Base-by-base conservation (phyloP, 495 filamentous ascomycete species). In the Platismatia glauca region DNA sequence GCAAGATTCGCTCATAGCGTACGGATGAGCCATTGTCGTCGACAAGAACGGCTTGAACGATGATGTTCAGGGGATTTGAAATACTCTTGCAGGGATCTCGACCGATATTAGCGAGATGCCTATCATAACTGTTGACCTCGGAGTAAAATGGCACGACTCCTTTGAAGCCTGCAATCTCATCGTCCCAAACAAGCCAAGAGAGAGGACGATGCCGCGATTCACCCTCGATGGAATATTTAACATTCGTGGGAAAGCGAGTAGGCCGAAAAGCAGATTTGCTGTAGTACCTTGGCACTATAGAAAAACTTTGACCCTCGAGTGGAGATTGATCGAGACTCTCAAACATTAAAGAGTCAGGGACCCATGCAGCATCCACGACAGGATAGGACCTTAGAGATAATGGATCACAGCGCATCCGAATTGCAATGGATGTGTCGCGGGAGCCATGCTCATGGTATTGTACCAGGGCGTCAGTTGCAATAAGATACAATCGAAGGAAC, bases 181-280 rank as follows among this genome's bases (percentile, higher is more conserved):
- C 29, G 33, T 64, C 56, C 68, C 66, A 70, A 16, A 12, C 24
- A 57, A 70, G 67, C 66, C 66, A 70, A 41, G 66, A 52, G 24
- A 64, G 38, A 34, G n/a, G 53, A 46, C n/a, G 22, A 62, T 57
- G 52, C 34, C 57, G 62, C 8, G 56, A 53, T n/a, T 53, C n/a
- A 31, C 66, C 55, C 24, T 57, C 53, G 15, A 65, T 34, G 37
- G 20, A 50, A 44, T 68, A 68, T 18, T 29, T 38, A 50, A 68
- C 50, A 16, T 44, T 57, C 7, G 34, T 53, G 15, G 57, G 56
- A 18, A 29, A 55, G 16, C 34, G 37, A 16, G 24, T n/a, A 7
- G 52, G n/a, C 34, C 64, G 53, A 37, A 59, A 64, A 11, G 59
- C 48, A 16, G 64, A 55, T 35, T 61, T 58, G 46, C 55, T 60